phyloP scores from a whole-genome alignment of 192 early-diverging fungal species.

The Nowakowskiella sp. region DNA sequence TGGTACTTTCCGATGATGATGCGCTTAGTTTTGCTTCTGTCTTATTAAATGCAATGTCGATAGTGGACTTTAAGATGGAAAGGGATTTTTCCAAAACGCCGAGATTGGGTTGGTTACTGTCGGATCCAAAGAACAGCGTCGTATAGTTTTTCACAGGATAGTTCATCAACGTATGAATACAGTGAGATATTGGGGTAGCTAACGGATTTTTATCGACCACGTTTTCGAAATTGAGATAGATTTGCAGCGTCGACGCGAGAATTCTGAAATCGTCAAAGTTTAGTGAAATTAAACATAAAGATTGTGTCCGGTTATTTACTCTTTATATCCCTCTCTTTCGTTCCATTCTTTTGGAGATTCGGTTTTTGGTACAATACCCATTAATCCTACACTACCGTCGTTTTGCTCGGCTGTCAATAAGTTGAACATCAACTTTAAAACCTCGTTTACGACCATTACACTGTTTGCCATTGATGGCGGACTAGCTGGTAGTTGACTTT shows the following conservation, averaged over 20 bases:
- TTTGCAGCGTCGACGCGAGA: conserved; percentile 21
- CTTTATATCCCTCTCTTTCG: background rate
- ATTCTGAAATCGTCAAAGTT: conserved; percentile 20
- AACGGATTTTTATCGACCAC: conserved; percentile 34
- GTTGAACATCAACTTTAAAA: conserved; percentile 41
- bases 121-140: conserved; percentile 23
- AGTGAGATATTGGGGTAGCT: conserved; percentile 66
- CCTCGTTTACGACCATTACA: conserved; percentile 15
- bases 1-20: conserved; percentile 12
- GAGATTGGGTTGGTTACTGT: conserved; percentile 10
- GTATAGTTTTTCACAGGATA: conserved; percentile 37
- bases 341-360: background rate
- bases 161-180: conserved; percentile 66
- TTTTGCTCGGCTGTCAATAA: conserved; percentile 18
- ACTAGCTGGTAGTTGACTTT: conserved; percentile 13
- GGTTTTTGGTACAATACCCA: background rate
- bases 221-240: conserved; percentile 14
- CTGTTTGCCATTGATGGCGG: conserved; percentile 11
- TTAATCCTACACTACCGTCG: conserved; percentile 2
- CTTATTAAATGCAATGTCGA: conserved; percentile 10
- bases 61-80: conserved; percentile 21
- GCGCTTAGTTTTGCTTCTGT: no score
- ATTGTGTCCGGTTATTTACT: conserved; percentile 4
- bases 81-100: conserved; percentile 21
- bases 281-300: background rate